These are phyloP conservation scores for Diutina ranongensis DNA, from an alignment of 1,139 yeast species.

Conservation along the genomic window DNA sequence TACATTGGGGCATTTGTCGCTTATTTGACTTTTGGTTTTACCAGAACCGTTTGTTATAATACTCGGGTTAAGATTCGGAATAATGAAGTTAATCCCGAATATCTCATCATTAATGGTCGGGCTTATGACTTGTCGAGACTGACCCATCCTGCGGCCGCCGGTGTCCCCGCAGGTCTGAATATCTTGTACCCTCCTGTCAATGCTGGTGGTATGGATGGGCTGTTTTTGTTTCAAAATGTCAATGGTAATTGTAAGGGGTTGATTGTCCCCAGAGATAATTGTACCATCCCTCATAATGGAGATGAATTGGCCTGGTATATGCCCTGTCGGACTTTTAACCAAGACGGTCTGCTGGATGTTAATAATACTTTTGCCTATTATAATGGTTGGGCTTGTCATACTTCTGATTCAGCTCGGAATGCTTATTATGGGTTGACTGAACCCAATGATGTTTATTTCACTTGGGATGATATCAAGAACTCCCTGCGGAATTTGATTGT, in stretches of 20 bases:
- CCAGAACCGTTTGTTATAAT: slow-evolving; percentile 64
- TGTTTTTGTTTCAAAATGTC: slow-evolving; percentile 86
- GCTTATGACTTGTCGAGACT: slow-evolving; percentile 64
- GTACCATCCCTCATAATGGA: slow-evolving; percentile 58
- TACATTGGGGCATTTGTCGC: slow-evolving; percentile 73
- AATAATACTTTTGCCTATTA: slow-evolving; percentile 54
- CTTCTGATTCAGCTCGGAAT: slow-evolving; percentile 54
- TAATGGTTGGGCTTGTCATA: slow-evolving; percentile 88
- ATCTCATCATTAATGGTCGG: slow-evolving; percentile 69
- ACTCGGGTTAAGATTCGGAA: slow-evolving; percentile 31
- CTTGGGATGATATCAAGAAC: slow-evolving; percentile 79
- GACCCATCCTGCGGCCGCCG: slow-evolving; percentile 72
- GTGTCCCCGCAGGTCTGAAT: slow-evolving; percentile 56
- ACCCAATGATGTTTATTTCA: slow-evolving; percentile 70
- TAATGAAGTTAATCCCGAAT: slow-evolving; percentile 47
- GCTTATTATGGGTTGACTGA: slow-evolving; percentile 51
- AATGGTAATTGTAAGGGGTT: slow-evolving; percentile 85
- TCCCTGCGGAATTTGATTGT: slow-evolving; percentile 71
- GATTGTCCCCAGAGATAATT: slow-evolving; percentile 60
- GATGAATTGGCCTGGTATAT: slow-evolving; percentile 85
- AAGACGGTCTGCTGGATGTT: slow-evolving; percentile 60
- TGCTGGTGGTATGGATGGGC: slow-evolving; percentile 87
- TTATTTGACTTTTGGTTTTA: slow-evolving; percentile 84
- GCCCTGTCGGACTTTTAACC: slow-evolving; percentile 70
- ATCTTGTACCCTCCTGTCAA: slow-evolving; percentile 72